Evolutionary conservation across 305 asterid genomes (phyloP), one percentile per base, ranked within the genome.

Genomic region (Nicotiana rustica): DNA sequence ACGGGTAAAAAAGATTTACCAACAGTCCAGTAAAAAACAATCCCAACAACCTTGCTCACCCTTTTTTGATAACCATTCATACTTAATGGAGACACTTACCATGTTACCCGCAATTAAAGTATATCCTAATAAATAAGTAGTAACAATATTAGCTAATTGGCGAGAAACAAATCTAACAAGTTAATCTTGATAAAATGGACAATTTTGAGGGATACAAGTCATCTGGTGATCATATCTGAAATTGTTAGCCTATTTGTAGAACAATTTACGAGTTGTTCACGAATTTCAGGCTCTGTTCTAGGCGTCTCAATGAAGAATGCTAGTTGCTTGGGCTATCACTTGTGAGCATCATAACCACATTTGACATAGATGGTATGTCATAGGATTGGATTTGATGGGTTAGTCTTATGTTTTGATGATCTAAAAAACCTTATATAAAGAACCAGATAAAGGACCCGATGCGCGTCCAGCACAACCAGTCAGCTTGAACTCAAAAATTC

Each of bases 311-410:
- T 80, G 69, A 85, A 77, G 59, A 83, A 87, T 67, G 89, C 82
- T 33, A 86, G 90, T 36, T 80, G 86, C 70, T 80, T 88, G 31
- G 87, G 49, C 41, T 80, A 19, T 78, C 83, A 18, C 81, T 85
- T 8, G 83, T 19, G 62, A 88, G 78, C 86, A 88, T 88, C 41
- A 77, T 78, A 61, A 82, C 71, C 60, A 85, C 89, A 78, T 79
- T 81, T 49, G 83, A 78, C 82, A 81, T 83, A 64, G 84, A 64
- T 15, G 87, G 88, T 59, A 86, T 80, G 47, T 88, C 17, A 2
- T 59, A 25, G 87, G 83, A 36, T 67, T 62, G 49, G 35, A 25
- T 25, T 25, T 25, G 25, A 25, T 25, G 25, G 25, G 25, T 25
- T 25, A 25, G 25, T 25, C 25, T 25, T 25, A 25, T 25, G 25